These are phyloP conservation scores for Eucalyptus sp. DNA, from an alignment of 345 rosid genomes.

Conservation along the genomic window DNA sequence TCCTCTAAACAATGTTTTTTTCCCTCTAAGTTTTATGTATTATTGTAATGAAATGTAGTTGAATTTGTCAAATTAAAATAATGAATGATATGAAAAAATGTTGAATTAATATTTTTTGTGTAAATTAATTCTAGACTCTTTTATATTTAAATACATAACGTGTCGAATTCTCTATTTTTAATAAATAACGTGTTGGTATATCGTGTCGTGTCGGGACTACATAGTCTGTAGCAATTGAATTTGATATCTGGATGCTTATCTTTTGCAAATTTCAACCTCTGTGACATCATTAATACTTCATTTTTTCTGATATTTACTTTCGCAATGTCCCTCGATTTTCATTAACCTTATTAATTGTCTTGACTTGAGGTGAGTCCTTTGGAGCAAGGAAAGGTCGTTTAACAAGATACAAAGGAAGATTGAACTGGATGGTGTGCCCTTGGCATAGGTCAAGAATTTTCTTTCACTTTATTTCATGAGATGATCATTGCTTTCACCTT, in stretches of 20 bases:
- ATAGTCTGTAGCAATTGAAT: not conserved
- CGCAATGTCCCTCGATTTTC: not conserved
- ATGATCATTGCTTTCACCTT: not conserved
- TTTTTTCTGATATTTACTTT: not conserved
- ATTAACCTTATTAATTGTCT: not conserved
- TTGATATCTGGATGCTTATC: not conserved
- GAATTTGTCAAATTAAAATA: too few species aligned
- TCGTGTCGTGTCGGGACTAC: rapidly evolving
- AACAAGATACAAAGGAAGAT: not conserved
- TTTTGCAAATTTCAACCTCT: not conserved
- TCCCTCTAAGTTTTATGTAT: too few species aligned
- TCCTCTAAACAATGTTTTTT: too few species aligned
- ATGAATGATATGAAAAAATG: too few species aligned
- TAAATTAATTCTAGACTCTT: too few species aligned
- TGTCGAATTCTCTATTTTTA: too few species aligned
- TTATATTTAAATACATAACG: too few species aligned
- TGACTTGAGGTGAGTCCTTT: not conserved
- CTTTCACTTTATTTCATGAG: not conserved
- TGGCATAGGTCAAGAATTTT: not conserved
- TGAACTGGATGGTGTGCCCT: not conserved
- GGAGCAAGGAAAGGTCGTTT: not conserved
- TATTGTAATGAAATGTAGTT: too few species aligned
- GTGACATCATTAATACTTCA: not conserved
- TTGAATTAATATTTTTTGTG: too few species aligned
- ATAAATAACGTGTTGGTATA: rapidly evolving